Conservation (phyloP, 208 protist species). For the Crithidia fasciculata region DNA sequence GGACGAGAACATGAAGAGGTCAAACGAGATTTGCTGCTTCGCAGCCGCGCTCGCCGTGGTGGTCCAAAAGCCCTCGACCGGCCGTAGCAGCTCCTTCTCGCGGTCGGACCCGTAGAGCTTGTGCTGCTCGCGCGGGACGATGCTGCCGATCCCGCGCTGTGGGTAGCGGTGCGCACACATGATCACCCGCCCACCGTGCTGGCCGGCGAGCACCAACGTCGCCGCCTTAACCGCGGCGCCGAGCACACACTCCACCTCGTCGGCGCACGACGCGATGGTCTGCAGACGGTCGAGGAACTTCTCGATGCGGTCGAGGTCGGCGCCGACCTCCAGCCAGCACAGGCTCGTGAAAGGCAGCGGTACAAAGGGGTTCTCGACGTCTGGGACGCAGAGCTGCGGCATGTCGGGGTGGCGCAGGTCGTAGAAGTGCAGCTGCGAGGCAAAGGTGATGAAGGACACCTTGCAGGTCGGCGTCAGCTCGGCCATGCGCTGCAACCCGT, state of each 20-base stretch:
- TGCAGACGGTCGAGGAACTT: conserved; percentile 63
- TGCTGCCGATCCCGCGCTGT: conserved; percentile 62
- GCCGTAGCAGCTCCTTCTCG: conserved; percentile 87
- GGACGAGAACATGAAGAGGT: conserved; percentile 86
- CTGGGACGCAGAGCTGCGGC: conserved; percentile 82
- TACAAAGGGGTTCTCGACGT: conserved; percentile 90
- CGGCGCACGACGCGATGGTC: conserved; percentile 44
- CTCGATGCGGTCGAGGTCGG: conserved; percentile 63
- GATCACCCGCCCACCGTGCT: conserved; percentile 83
- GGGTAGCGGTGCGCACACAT: conserved; percentile 61
- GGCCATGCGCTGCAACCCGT: conserved; percentile 77
- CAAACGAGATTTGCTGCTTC: conserved; percentile 86
- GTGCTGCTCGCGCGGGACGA: conserved; percentile 83
- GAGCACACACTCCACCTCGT: conserved; percentile 68
- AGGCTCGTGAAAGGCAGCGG: conserved; percentile 89
- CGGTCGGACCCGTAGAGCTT: conserved; percentile 83
- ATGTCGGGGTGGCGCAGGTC: conserved; percentile 77
- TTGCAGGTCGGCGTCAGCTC: conserved; percentile 64
- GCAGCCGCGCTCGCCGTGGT: conserved; percentile 70
- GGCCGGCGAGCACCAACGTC: conserved; percentile 76
- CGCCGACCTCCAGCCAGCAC: conserved; percentile 89
- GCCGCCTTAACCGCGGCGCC: conserved; percentile 85
- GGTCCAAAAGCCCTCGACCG: conserved; percentile 86
- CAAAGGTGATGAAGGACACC: conserved; percentile 92
- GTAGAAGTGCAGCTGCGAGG: conserved; percentile 90